A percentile compares a stretch with the other conserved stretches of the same genome.
phyloP scores from a whole-genome alignment of 345 rosid species.

The Brassica carinata region DNA sequence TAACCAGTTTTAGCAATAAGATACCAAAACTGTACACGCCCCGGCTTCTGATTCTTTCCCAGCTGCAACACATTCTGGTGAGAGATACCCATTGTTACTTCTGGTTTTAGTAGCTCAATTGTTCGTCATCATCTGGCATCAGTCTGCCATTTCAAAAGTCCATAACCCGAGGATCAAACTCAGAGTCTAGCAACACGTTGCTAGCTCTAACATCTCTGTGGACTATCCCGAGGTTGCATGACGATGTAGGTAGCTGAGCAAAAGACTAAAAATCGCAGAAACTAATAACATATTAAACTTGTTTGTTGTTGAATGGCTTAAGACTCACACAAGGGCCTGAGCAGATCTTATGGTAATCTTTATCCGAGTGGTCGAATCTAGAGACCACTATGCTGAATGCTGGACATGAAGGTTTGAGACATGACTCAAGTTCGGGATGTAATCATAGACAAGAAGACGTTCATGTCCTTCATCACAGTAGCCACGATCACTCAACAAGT shows the following conservation, averaged over 20 bases:
- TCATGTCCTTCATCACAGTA: slow-evolving; percentile 99
- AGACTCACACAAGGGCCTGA: slow-evolving; percentile 81
- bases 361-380: slow-evolving; percentile 81
- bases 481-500: slow-evolving; percentile 84
- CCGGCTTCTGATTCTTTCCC: slow-evolving; percentile 82
- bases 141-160: slow-evolving; percentile 90
- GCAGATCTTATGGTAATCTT: slow-evolving; percentile 82
- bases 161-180: slow-evolving; percentile 72
- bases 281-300: neutral
- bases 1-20: slow-evolving; percentile 65
- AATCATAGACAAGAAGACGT: slow-evolving; percentile 89
- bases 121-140: slow-evolving; percentile 67
- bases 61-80: slow-evolving; percentile 87
- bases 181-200: slow-evolving; percentile 66
- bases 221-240: slow-evolving; percentile 75
- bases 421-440: slow-evolving; percentile 90
- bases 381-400: slow-evolving; percentile 75
- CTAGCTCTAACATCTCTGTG: slow-evolving; percentile 67
- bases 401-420: slow-evolving; percentile 98
- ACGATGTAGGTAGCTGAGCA: slow-evolving; percentile 81
- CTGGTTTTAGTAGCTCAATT: slow-evolving; percentile 60
- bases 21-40: slow-evolving; percentile 93
- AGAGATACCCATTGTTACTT: slow-evolving; percentile 74
- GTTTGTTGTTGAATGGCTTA: neutral
- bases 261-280: slow-evolving; percentile 5